Evolutionary conservation across 2,329 filamentous ascomycete genomes (phyloP).

Genomic region (Lachnellula cervina): DNA sequence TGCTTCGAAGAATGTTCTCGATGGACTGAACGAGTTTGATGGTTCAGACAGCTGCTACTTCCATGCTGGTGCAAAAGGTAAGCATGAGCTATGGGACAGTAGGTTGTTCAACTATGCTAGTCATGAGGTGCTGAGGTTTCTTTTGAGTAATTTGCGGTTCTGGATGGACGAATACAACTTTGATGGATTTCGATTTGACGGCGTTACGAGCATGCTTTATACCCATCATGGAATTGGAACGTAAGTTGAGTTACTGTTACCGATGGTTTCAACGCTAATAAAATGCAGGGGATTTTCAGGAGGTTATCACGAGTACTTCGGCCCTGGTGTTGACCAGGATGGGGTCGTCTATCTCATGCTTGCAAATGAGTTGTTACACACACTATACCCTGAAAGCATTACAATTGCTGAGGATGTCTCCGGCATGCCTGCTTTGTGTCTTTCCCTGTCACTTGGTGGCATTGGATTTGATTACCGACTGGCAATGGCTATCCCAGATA

Average conservation of each 20-base stretch:
- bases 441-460: constrained; percentile 79
- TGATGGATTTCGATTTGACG: constrained; percentile 96
- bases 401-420: constrained; percentile 97
- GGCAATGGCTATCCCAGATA: constrained; percentile 95
- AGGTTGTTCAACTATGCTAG: constrained; percentile 94
- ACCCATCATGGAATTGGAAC: constrained; percentile 93
- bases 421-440: constrained; percentile 94
- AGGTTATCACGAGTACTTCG: constrained; percentile 98
- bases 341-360: constrained; percentile 93
- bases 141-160: constrained; percentile 91
- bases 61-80: constrained; percentile 77
- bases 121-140: constrained; percentile 92
- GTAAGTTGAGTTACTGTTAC: constrained; percentile 46
- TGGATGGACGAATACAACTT: constrained; percentile 99
- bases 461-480: constrained; percentile 96
- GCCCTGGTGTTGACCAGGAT: constrained; percentile 81
- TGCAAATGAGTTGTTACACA: constrained; percentile 91
- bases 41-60: constrained; percentile 95
- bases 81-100: constrained; percentile 93
- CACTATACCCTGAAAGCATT: constrained; percentile 80
- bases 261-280: constrained; percentile 10
- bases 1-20: constrained; percentile 93
- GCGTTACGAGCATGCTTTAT: constrained; percentile 98
- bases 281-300: constrained; percentile 78
- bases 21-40: constrained; percentile 94